These are phyloP conservation scores for Hypomontagnella submonticulosa DNA, from an alignment of 495 filamentous ascomycete genomes.

Conservation along the genomic window DNA sequence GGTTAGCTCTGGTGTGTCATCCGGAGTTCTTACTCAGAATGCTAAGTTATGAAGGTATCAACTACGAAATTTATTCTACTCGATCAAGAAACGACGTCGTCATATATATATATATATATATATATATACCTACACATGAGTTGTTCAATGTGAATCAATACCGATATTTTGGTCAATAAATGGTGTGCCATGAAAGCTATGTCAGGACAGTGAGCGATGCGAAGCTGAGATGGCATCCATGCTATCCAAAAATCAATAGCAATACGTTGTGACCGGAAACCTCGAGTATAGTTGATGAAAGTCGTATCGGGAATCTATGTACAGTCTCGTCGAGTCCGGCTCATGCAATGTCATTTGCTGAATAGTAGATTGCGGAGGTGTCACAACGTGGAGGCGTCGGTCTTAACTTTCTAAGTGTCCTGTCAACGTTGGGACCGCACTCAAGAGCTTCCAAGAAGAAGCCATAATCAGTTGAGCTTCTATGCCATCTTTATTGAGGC, in stretches of 20 bases:
- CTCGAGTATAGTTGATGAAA: constrained; percentile 11
- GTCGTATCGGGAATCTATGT: constrained; percentile 18
- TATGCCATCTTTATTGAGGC: too few species aligned
- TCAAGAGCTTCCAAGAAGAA: constrained; percentile 4
- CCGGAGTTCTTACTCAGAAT: constrained; percentile 19
- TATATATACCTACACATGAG: background rate
- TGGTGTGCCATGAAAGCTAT: constrained; percentile 7
- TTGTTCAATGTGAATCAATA: constrained; percentile 1
- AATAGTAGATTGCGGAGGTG: constrained; percentile 16
- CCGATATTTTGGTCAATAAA: background rate
- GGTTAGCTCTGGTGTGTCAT: constrained; percentile 12
- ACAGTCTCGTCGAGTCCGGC: constrained; percentile 20
- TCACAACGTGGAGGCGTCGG: constrained; percentile 25
- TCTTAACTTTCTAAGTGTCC: background rate
- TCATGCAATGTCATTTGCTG: constrained; percentile 17
- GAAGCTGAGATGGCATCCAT: constrained; percentile 6
- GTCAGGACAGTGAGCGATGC: constrained; percentile 2
- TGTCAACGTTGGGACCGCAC: background rate
- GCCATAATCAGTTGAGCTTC: constrained; percentile 2
- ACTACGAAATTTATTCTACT: background rate
- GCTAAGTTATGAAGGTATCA: background rate
- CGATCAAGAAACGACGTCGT: background rate
- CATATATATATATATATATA: constrained; percentile 14
- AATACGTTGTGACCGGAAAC: constrained; percentile 8
- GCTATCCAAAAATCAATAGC: constrained; percentile 19